A percentile compares a stretch with the other conserved stretches of the same genome.
phyloP scores from a whole-genome alignment of 495 filamentous ascomycete species.

The Aspergillus steynii region DNA sequence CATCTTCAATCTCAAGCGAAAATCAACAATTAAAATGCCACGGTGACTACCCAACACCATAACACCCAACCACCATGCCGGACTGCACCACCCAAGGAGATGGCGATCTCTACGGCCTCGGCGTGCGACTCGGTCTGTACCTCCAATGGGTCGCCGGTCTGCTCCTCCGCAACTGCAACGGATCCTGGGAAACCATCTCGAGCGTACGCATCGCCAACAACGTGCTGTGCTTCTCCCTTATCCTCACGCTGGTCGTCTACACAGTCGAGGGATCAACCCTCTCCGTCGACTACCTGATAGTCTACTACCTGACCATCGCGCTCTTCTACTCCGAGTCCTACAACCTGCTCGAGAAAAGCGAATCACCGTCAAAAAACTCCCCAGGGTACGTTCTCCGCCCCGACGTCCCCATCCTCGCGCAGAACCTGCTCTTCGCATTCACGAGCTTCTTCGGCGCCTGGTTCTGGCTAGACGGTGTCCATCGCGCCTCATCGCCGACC shows the following conservation, averaged over 20 bases:
- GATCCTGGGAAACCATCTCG: constrained; percentile 3
- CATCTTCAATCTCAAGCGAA: too few species aligned
- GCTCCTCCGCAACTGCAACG: background rate
- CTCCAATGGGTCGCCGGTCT: background rate
- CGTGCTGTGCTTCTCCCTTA: background rate
- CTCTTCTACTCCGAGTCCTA: constrained; percentile 5
- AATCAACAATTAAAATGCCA: too few species aligned
- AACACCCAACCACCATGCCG: background rate
- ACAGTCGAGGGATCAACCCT: background rate
- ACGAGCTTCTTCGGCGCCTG: constrained; percentile 2
- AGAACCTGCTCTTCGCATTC: background rate
- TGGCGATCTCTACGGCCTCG: constrained; percentile 4
- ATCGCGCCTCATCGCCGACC: background rate
- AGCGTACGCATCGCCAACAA: background rate
- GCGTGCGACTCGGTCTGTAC: constrained; percentile 4
- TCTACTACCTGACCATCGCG: constrained; percentile 1
- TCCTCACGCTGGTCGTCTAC: background rate
- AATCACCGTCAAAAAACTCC: background rate
- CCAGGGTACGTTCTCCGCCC: background rate
- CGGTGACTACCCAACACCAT: too few species aligned
- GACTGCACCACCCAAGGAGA: background rate
- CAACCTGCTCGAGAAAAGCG: constrained; percentile 1
- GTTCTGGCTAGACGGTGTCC: background rate
- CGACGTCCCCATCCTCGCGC: background rate
- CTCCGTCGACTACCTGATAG: background rate